Evolutionary conservation across 2,329 filamentous ascomycete genomes (phyloP).

Genomic region (Corinectria fuckeliana): DNA sequence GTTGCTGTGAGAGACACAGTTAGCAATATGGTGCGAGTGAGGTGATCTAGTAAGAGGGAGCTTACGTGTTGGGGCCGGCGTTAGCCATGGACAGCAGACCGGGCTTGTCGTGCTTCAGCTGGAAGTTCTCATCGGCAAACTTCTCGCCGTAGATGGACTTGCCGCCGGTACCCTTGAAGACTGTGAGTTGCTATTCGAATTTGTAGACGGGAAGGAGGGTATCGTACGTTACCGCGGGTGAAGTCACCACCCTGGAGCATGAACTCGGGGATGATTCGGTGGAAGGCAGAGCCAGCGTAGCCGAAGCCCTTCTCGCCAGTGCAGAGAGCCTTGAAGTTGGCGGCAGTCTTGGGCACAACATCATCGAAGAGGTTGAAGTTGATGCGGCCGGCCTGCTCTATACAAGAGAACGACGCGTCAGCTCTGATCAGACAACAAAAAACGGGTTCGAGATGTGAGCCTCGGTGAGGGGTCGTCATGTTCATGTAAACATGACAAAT

Average conservation of each 20-base stretch:
- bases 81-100: slow-evolving; percentile 95
- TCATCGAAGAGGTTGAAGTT: slow-evolving; percentile 89
- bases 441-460: neutral
- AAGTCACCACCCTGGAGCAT: slow-evolving; percentile 98
- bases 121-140: slow-evolving; percentile 94
- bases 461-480: neutral
- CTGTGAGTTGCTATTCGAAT: slow-evolving; percentile 25
- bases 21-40: neutral
- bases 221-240: slow-evolving; percentile 85
- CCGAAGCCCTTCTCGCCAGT: slow-evolving; percentile 81
- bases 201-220: neutral
- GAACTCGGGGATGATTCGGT: slow-evolving; percentile 91
- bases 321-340: slow-evolving; percentile 87
- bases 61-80: slow-evolving; percentile 90
- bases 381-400: slow-evolving; percentile 79
- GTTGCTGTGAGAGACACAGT: slow-evolving; percentile 71
- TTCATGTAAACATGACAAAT: slow-evolving; percentile 21
- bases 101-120: slow-evolving; percentile 72
- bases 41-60: too few species aligned
- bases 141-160: slow-evolving; percentile 96
- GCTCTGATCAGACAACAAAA: slow-evolving; percentile 12
- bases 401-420: slow-evolving; percentile 33
- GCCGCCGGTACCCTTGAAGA: slow-evolving; percentile 79
- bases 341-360: slow-evolving; percentile 84
- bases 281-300: slow-evolving; percentile 84